Evolutionary conservation across 805 yeast species (phyloP).

Genomic region (Metschnikowia bowlesiae): DNA sequence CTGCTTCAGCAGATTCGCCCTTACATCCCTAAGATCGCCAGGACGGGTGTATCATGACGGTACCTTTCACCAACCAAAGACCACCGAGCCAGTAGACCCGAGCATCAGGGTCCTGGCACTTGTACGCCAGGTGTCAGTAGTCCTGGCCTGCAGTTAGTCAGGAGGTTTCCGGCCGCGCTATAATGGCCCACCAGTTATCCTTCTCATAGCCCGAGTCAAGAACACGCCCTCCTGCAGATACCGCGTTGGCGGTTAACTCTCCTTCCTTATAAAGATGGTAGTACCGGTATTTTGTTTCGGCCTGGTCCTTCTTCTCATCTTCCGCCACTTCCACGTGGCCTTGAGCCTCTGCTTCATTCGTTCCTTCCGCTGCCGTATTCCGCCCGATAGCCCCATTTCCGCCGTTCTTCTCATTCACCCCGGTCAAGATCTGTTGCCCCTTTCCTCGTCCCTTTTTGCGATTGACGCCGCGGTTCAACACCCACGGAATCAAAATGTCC

Average conservation of each 20-base stretch:
- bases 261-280: constrained; percentile 86
- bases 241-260: constrained; percentile 71
- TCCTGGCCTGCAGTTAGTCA: too few relatives aligned
- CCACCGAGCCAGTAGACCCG: background rate
- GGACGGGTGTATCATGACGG: too few relatives aligned
- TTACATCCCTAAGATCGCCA: too few relatives aligned
- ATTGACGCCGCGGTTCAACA: constrained; percentile 49
- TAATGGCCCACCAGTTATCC: constrained; percentile 84
- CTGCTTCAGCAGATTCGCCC: too few relatives aligned
- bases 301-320: constrained; percentile 13
- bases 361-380: background rate
- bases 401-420: constrained; percentile 1
- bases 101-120: background rate
- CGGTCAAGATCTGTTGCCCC: background rate
- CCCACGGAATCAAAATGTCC: constrained; percentile 97
- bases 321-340: background rate
- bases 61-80: too few relatives aligned
- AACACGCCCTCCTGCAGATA: constrained; percentile 64
- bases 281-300: constrained; percentile 69
- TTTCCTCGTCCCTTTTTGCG: constrained; percentile 21
- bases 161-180: constrained; percentile 5
- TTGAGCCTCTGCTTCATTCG: background rate
- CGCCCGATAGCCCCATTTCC: background rate
- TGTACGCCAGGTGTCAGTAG: too few relatives aligned
- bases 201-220: constrained; percentile 79